Base-by-base conservation (phyloP, 2,329 filamentous ascomycete genomes). In the Reticulascus tulasneorum region DNA sequence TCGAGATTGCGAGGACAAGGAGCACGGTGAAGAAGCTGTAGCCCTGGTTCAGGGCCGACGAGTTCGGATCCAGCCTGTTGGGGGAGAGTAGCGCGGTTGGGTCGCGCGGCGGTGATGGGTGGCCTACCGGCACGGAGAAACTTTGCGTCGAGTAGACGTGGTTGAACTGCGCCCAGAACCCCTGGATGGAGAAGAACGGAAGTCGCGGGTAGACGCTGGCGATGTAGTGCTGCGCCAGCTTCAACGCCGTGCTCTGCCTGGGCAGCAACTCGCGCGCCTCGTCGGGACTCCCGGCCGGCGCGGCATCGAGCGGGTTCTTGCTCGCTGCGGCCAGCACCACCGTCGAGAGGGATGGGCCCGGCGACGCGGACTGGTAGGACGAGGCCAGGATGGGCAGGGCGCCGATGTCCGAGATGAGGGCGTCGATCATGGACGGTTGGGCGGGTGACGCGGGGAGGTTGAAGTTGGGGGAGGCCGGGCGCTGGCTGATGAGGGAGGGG, bases 151-250 rank as follows among this genome's bases (percentile, higher is more conserved):
- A n/a, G 24, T 46, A 52, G n/a, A 52, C 47, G 9, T 45, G 41
- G 26, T 49, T 36, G 29, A 50, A 50, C 41, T 52, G 49, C 2
- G 42, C 42, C 49, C 47, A 50, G 37, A 52, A 50, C 2, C 49
- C 49, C 26, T 50, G 47, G 16, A 50, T 37, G 3, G 49, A 50
- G 23, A 52, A 52, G 28, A 52, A 50, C 2, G 49, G 49, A 24
- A 52, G 35, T 4, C 49, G 42, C 6, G 47, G 46, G 27, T 52
- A 52, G n/a, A 52, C 43, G 11, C 50, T 34, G 16, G 43, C 29
- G 25, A 50, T 44, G 33, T 52, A 52, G 31, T 48, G 46, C 16
- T 47, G 37, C n/a, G 42, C 47, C 18, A 52, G 43, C 30, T 44
- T 47, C 20, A 42, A 27, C 2, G 47, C 49, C 3, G 44, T 41